phyloP scores from a whole-genome alignment of 2,329 filamentous ascomycete genomes.

The Truncatella angustata region DNA sequence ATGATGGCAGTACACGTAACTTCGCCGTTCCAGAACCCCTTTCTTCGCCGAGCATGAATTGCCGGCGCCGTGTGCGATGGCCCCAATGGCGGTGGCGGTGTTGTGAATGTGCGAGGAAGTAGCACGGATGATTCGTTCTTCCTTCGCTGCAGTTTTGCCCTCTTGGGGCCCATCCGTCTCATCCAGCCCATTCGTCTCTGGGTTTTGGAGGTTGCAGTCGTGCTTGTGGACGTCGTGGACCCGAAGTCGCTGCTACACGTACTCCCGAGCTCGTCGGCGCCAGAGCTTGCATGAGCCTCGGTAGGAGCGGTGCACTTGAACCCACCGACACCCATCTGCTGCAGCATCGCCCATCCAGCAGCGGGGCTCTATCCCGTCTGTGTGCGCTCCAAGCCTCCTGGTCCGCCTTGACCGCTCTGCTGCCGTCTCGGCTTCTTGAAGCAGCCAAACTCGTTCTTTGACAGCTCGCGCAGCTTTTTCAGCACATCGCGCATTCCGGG shows the following conservation, averaged over 20 bases:
- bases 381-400: conserved; percentile 22
- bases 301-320: conserved; percentile 1
- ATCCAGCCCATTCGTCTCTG: conserved; percentile 5
- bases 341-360: background rate
- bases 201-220: background rate
- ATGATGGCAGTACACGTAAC: background rate
- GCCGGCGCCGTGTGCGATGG: background rate
- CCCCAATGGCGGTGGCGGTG: background rate
- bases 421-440: conserved; percentile 53
- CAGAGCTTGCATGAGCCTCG: background rate
- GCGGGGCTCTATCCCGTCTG: conserved; percentile 25
- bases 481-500: conserved; percentile 85
- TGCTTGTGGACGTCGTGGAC: background rate
- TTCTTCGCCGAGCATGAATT: background rate
- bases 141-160: background rate
- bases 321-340: background rate
- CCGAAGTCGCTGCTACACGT: conserved; percentile 4
- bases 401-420: conserved; percentile 10
- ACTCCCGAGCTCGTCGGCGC: background rate
- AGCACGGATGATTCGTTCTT: background rate
- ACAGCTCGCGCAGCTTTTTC: conserved; percentile 79
- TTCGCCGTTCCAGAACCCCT: conserved; percentile 1
- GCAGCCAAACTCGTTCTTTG: conserved; percentile 83
- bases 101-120: background rate
- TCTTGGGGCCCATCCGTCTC: background rate